phyloP scores from a whole-genome alignment of 352 stramenopile genomes.

The Globisporangium megalacanthum region DNA sequence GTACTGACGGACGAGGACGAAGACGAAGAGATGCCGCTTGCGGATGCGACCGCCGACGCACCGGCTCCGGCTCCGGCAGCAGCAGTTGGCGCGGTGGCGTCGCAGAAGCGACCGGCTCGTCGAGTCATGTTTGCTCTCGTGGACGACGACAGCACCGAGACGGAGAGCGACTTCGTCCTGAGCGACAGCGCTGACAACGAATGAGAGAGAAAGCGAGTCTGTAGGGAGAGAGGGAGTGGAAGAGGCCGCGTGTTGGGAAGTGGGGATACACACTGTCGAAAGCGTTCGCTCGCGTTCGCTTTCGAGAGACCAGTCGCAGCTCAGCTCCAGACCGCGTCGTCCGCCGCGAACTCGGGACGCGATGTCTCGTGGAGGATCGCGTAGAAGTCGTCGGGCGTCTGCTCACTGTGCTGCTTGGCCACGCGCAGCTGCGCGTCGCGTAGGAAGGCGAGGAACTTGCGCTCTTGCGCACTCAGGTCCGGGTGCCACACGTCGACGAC shows the following conservation, averaged over 20 bases:
- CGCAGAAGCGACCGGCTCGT: slow-evolving; percentile 2
- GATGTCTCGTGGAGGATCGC: slow-evolving; percentile 55
- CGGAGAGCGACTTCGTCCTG: slow-evolving; percentile 5
- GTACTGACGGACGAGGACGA: neutral
- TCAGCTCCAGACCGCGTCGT: slow-evolving; percentile 8
- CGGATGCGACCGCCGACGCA: neutral
- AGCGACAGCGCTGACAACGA: slow-evolving; percentile 3
- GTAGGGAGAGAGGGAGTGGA: neutral
- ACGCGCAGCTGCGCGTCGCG: slow-evolving; percentile 62
- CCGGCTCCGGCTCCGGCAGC: neutral
- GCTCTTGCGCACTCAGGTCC: slow-evolving; percentile 85
- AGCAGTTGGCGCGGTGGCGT: neutral
- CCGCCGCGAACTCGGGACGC: slow-evolving; percentile 9
- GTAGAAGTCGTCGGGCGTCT: slow-evolving; percentile 60
- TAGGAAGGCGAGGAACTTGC: slow-evolving; percentile 81
- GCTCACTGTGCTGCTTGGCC: slow-evolving; percentile 41
- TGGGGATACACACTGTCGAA: neutral
- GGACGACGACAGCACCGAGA: slow-evolving; percentile 4
- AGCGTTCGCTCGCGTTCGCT: neutral
- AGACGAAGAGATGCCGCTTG: neutral
- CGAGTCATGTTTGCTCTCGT: neutral
- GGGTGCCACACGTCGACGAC: slow-evolving; percentile 96
- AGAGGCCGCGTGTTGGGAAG: neutral
- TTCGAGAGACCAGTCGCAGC: neutral
- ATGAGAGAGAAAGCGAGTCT: neutral